Evolutionary conservation across 73 alveolate species (phyloP).

Genomic region (Diophrys sp.): DNA sequence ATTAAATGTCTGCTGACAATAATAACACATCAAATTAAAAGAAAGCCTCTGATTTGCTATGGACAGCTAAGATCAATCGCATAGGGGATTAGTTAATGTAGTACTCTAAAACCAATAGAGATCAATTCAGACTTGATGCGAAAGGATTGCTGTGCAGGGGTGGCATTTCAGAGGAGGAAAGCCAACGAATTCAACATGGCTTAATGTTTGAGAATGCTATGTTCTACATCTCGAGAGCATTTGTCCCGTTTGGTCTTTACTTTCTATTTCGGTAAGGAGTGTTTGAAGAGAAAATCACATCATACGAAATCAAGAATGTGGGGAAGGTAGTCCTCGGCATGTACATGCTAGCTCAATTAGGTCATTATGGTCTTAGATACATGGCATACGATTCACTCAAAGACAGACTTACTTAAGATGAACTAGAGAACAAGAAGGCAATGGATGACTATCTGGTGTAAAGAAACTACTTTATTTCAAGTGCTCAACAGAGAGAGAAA

Average conservation of each 20-base stretch:
- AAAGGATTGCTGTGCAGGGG: background rate
- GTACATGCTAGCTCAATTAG: background rate
- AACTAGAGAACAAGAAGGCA: background rate
- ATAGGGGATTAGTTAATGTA: conserved; percentile 62
- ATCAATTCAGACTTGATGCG: background rate
- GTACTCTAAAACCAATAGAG: conserved; percentile 11
- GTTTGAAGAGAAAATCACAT: background rate
- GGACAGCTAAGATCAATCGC: conserved; percentile 73
- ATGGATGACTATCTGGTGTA: background rate
- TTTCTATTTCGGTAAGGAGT: background rate
- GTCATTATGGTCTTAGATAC: background rate
- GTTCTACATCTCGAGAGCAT: background rate
- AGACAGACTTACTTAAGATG: background rate
- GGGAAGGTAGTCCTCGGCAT: background rate
- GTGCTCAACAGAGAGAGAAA: background rate
- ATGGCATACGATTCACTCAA: background rate
- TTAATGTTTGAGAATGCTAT: background rate
- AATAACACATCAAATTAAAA: background rate
- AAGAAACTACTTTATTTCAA: background rate
- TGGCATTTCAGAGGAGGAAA: background rate
- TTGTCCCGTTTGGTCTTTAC: background rate
- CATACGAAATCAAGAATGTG: background rate
- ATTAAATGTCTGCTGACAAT: too few relatives aligned
- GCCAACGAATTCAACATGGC: background rate
- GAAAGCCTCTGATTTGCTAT: conserved; percentile 67